Percentiles rank a stretch among this genome's conserved stretches.
phyloP scores from a whole-genome alignment of 2,329 filamentous ascomycete genomes.

The Colletotrichum brevisporum region DNA sequence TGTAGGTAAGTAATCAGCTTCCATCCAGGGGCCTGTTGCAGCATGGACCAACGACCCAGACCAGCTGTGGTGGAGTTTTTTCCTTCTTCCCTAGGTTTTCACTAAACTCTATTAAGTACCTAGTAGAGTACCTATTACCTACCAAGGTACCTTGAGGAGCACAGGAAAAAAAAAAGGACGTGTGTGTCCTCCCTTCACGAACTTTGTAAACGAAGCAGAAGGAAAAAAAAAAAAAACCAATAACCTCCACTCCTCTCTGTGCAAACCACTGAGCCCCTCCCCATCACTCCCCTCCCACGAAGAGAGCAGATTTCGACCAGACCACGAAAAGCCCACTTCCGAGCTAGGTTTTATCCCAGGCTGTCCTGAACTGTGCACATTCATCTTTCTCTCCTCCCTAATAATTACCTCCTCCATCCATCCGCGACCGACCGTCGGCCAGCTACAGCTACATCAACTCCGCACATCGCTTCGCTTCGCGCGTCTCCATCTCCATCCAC shows the following conservation, averaged over 20 bases:
- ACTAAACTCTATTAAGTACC: neutral
- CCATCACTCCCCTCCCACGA: constrained; percentile 13
- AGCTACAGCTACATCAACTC: constrained; percentile 35
- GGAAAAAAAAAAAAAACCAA: constrained; percentile 26
- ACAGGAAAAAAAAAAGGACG: neutral
- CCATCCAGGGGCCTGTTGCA: neutral
- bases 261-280: constrained; percentile 24
- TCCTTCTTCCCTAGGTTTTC: constrained; percentile 31
- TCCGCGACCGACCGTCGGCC: neutral
- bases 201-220: constrained; percentile 29
- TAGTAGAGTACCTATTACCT: too few species aligned
- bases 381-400: constrained; percentile 32
- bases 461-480: constrained; percentile 36
- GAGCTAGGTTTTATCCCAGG: constrained; percentile 38
- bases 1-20: constrained; percentile 27
- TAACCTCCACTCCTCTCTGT: constrained; percentile 27
- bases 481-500: constrained; percentile 35
- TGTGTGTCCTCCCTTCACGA: constrained; percentile 29
- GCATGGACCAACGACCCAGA: constrained; percentile 14
- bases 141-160: too few species aligned
- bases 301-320: constrained; percentile 33
- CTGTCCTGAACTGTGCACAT: constrained; percentile 36
- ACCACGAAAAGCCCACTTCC: constrained; percentile 34
- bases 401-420: constrained; percentile 13
- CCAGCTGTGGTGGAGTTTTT: constrained; percentile 33